Percentiles rank a stretch among this genome's conserved stretches.
These are phyloP conservation scores for Scytalidium lignicola DNA, from an alignment of 2,329 filamentous ascomycete species.

Conservation along the genomic window DNA sequence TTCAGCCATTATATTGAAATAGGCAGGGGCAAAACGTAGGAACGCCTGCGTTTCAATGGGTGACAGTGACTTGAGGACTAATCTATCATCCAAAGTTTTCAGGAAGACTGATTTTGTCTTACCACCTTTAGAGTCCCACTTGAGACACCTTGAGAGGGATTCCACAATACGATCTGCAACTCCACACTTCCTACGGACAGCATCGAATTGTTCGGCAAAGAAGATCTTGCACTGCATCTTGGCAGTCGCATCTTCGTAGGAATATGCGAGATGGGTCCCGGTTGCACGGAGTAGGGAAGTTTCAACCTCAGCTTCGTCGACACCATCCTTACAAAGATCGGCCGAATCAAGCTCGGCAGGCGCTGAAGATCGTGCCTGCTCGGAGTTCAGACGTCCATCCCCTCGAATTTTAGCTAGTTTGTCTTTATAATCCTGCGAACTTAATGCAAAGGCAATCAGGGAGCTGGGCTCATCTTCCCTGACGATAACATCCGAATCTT, in stretches of 20 bases:
- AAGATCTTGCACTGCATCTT: slow-evolving; percentile 98
- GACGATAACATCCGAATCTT: slow-evolving; percentile 94
- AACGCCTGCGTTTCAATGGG: slow-evolving; percentile 91
- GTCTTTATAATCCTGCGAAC: slow-evolving; percentile 77
- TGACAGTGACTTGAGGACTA: slow-evolving; percentile 76
- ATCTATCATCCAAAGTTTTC: slow-evolving; percentile 90
- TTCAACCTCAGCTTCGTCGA: slow-evolving; percentile 70
- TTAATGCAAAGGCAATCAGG: slow-evolving; percentile 86
- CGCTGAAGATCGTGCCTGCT: slow-evolving; percentile 25
- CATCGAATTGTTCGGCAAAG: slow-evolving; percentile 97
- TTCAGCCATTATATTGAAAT: slow-evolving; percentile 96
- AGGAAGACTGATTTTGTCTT: slow-evolving; percentile 97
- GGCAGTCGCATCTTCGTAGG: slow-evolving; percentile 89
- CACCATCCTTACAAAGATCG: slow-evolving; percentile 25
- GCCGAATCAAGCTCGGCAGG: slow-evolving; percentile 17
- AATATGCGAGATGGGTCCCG: slow-evolving; percentile 91
- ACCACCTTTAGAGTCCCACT: slow-evolving; percentile 97
- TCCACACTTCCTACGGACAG: slow-evolving; percentile 85
- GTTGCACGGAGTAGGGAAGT: slow-evolving; percentile 78
- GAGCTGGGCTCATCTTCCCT: slow-evolving; percentile 97
- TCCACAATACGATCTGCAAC: slow-evolving; percentile 92
- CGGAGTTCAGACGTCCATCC: slow-evolving; percentile 37
- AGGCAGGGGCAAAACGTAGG: slow-evolving; percentile 89
- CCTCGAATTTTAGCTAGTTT: slow-evolving; percentile 67
- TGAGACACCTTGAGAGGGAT: slow-evolving; percentile 87